A percentile compares a stretch with the other conserved stretches of the same genome.
Conservation (phyloP, 257 asterid genomes). For the Lithospermum erythrorhizon region DNA sequence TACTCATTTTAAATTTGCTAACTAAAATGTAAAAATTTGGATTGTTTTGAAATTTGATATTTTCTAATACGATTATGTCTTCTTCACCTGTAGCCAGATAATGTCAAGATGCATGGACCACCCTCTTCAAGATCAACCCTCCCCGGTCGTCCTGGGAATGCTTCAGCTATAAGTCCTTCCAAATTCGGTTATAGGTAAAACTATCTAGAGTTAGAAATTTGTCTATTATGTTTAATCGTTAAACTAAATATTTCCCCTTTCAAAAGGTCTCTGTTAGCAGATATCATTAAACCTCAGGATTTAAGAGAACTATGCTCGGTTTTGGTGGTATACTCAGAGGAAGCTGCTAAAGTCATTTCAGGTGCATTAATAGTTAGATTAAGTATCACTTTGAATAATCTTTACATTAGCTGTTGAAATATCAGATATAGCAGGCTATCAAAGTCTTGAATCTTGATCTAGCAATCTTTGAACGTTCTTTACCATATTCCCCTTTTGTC, state of each 20-base stretch:
- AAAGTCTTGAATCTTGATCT: neutral
- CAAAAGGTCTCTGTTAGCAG: constrained; percentile 88
- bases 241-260: constrained; percentile 26
- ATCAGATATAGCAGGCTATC: too few species aligned
- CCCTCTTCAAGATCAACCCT: constrained; percentile 49
- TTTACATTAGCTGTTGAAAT: too few species aligned
- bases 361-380: constrained; percentile 29
- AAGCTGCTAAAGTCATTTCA: constrained; percentile 82
- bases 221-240: constrained; percentile 4
- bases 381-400: too few species aligned
- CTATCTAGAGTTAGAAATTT: constrained; percentile 2
- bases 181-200: constrained; percentile 80
- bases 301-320: constrained; percentile 95
- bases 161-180: constrained; percentile 60
- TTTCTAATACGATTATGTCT: neutral
- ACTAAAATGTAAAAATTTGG: neutral
- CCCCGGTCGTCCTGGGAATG: constrained; percentile 43
- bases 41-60: neutral
- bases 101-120: constrained; percentile 38
- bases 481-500: too few species aligned
- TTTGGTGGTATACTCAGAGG: constrained; percentile 73
- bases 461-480: neutral
- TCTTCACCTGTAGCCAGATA: constrained; percentile 44
- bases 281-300: constrained; percentile 87
- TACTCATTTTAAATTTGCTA: neutral